These are phyloP conservation scores for Pythium guiyangense DNA, from an alignment of 352 stramenopile species.

Conservation along the genomic window DNA sequence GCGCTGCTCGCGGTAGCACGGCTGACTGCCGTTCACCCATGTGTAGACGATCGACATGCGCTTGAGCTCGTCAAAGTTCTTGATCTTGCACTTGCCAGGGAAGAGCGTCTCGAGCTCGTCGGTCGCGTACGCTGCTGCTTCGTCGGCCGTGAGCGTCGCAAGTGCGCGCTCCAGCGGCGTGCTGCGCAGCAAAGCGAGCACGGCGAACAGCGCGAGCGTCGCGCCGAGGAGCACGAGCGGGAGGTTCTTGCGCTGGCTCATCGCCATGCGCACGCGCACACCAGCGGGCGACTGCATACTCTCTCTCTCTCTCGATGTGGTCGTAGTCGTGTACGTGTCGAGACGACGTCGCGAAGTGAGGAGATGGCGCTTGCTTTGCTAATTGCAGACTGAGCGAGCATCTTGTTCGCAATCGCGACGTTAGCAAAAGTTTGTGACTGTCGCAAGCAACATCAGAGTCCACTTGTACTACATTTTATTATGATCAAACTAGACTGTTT, in stretches of 20 bases:
- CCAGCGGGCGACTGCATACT: constrained; percentile 54
- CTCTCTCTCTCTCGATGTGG: background rate
- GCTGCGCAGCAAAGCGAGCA: constrained; percentile 38
- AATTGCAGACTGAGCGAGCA: constrained; percentile 6
- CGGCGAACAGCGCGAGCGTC: constrained; percentile 29
- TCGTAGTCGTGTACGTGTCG: background rate
- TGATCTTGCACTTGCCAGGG: constrained; percentile 75
- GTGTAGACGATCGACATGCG: constrained; percentile 89
- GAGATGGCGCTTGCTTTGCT: background rate
- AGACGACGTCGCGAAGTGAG: background rate
- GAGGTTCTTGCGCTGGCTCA: constrained; percentile 60
- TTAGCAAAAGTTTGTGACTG: too few relatives aligned
- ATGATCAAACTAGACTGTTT: too few relatives aligned
- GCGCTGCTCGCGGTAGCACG: constrained; percentile 76
- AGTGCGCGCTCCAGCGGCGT: constrained; percentile 29
- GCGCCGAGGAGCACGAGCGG: constrained; percentile 41
- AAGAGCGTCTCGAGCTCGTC: constrained; percentile 54
- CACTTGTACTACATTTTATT: too few relatives aligned
- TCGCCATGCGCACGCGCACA: constrained; percentile 63
- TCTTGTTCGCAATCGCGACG: background rate
- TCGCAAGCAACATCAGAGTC: too few relatives aligned
- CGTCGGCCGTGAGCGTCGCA: constrained; percentile 22
- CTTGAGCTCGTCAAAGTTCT: constrained; percentile 81
- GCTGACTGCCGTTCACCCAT: constrained; percentile 84
- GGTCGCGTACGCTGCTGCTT: constrained; percentile 35